Conservation (phyloP, 2,329 filamentous ascomycete genomes). For the Sphaceloma murrayae region DNA sequence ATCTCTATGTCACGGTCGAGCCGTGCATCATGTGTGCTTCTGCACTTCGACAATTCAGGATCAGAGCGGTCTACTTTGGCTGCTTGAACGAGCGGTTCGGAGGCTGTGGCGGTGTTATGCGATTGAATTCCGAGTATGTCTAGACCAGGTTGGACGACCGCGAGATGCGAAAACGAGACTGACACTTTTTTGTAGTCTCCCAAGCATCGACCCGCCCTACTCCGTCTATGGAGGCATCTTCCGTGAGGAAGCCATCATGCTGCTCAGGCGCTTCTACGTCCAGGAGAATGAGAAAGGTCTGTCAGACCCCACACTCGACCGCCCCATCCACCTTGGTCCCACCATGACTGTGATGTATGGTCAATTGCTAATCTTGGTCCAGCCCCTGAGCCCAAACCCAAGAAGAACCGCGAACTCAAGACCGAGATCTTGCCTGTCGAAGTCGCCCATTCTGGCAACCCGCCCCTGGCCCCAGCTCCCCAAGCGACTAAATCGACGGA, state of each 20-base stretch:
- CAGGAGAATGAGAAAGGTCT: constrained; percentile 90
- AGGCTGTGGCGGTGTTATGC: constrained; percentile 86
- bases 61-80: constrained; percentile 87
- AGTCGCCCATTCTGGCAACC: constrained; percentile 19
- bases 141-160: neutral
- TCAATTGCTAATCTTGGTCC: too few species aligned
- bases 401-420: constrained; percentile 55
- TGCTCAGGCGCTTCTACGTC: constrained; percentile 89
- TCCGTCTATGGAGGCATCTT: constrained; percentile 80
- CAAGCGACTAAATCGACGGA: constrained; percentile 7
- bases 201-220: constrained; percentile 67
- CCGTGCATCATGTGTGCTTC: constrained; percentile 99
- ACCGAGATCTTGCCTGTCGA: constrained; percentile 45
- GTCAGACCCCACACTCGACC: neutral
- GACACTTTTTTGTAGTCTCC: constrained; percentile 26
- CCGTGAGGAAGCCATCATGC: constrained; percentile 82
- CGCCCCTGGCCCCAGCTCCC: constrained; percentile 2
- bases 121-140: constrained; percentile 61
- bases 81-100: constrained; percentile 96
- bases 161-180: neutral
- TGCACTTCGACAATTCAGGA: constrained; percentile 74
- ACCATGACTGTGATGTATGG: too few species aligned
- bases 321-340: neutral
- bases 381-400: constrained; percentile 56
- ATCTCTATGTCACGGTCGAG: constrained; percentile 94